Evolutionary conservation across 805 yeast species (phyloP), one percentile per base, ranked within the genome.

Genomic region (Ogataea degrootiae): DNA sequence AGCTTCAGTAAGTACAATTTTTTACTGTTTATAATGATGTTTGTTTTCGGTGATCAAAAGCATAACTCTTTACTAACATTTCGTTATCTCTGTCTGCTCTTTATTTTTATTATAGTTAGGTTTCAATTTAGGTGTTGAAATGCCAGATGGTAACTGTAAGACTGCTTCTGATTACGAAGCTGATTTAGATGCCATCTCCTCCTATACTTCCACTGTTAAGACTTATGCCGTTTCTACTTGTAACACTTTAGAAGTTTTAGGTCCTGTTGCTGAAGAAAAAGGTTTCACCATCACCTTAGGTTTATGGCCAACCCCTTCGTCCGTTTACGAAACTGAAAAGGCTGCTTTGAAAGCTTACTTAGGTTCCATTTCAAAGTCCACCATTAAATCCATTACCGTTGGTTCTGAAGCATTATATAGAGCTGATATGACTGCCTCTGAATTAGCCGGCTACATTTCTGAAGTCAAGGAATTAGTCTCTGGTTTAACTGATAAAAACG

Each of bases 371-470:
- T 82, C 87, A 46, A 76, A 79, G 51, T 73, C 80, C 44, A 79
- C 88, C 54, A 77, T 92, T 60, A 79, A 82, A 60, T 87, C 83
- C 41, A 74, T 92, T 71, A 75, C 88, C 45, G 98, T 92, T 56
- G 98, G 98, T 56, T 90, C 97, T 23, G 98, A 92, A 77, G 92
- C 96, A 49, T 76, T 92, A 55, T 92, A 92, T 80, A 88, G 98
- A 76, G 81, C 68, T 37, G 98, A 92, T 67, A 55, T 91, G 71
- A 76, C 91, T 44, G 90, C 96, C 40, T 59, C 74, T 34, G 79
- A 79, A 47, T 80, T 92, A 63, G 95, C 96, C 43, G 68, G 64
- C 55, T 75, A 75, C 60, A 90, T 92, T 62, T 55, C 67, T 50
- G 79, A 77, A 42, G 67, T 91, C 67, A 87, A 82, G 72, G 63